Evolutionary conservation across 1,284 basidiomycete genomes (phyloP).

Genomic region (Austroboletus niveus): DNA sequence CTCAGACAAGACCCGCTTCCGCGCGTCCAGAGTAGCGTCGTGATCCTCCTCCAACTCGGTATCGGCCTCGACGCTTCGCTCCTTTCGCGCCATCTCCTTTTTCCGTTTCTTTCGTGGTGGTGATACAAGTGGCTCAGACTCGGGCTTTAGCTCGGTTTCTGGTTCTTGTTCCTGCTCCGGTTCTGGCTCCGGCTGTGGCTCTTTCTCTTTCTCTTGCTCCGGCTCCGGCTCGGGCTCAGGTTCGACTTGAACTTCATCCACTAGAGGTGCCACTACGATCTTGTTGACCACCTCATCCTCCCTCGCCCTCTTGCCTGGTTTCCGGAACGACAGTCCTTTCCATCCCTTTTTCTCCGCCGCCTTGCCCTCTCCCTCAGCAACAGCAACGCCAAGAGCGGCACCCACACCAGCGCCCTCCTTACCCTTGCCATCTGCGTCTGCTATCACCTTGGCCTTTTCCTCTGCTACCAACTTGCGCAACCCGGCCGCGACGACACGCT

Average conservation of each 20-base stretch:
- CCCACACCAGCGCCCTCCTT: constrained; percentile 21
- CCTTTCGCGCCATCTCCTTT: constrained; percentile 35
- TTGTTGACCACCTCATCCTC: constrained; percentile 31
- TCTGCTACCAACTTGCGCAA: constrained; percentile 54
- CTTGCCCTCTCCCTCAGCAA: constrained; percentile 24
- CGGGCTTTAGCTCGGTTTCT: constrained; percentile 33
- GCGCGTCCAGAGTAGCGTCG: constrained; percentile 21
- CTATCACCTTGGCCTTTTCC: constrained; percentile 47
- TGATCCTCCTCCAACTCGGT: constrained; percentile 41
- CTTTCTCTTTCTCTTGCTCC: neutral
- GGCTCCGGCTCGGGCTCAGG: constrained; percentile 35
- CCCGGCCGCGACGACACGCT: constrained; percentile 58
- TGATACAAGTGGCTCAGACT: constrained; percentile 34
- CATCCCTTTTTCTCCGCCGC: constrained; percentile 45
- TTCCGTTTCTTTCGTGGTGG: constrained; percentile 47
- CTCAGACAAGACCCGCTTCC: constrained; percentile 37
- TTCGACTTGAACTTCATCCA: constrained; percentile 40
- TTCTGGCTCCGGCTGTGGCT: neutral
- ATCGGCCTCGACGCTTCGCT: constrained; percentile 40
- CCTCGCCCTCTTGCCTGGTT: constrained; percentile 48
- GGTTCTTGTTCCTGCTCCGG: constrained; percentile 32
- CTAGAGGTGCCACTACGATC: constrained; percentile 17
- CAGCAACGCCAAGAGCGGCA: neutral
- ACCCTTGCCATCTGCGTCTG: constrained; percentile 40
- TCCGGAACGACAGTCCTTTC: constrained; percentile 69